Base-by-base conservation (phyloP, 2,329 filamentous ascomycete genomes). In the Coniochaeta ligniaria region DNA sequence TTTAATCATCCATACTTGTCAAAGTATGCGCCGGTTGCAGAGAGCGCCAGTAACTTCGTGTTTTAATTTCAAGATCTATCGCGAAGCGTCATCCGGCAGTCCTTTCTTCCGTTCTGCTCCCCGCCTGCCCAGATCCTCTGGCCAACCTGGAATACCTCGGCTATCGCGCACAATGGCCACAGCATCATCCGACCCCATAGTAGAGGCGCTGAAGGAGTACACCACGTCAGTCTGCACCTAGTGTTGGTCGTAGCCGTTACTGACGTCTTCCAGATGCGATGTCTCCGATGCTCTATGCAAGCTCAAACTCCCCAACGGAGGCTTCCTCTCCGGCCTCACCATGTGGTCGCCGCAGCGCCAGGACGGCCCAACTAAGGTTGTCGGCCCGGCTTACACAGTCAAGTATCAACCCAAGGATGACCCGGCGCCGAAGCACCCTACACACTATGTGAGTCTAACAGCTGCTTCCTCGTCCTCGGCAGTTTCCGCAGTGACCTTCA, bases 371-470 rank as follows among this genome's bases (percentile, higher is more conserved):
- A 80, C 80, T 45, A 83, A 81, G 68, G 80, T 84, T 60, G 73
- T 81, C 22, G 82, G 82, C 4, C 80, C 78, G 12, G 82, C 80
- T 6, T 83, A 81, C 64, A 84, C 80, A 0, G 81, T 84, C 58
- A 74, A 78, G 63, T 83, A 82, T 64, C 80, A 76, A 16, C 73
- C 73, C 4, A 72, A 79, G 54, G 73, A 75, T 55, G 78, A 82
- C 62, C 75, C 78, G 11, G 71, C 73, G 6, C 76, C 80, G 0
- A 81, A 79, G 65, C 69, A 74, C 24, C 66, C 73, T 12, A 73
- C 71, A 0, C 79, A 82, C 61, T 83, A 83, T 59, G 47, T 52
- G 47, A 52, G 47, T 31, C 8, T 24, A 2, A 8, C 47, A n/a
- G 17, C 26, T 9, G 5, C 26, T 50, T 28, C 28, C 28, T 31